Conservation (phyloP, 75 land plant genomes). For the Picea sitchensis region DNA sequence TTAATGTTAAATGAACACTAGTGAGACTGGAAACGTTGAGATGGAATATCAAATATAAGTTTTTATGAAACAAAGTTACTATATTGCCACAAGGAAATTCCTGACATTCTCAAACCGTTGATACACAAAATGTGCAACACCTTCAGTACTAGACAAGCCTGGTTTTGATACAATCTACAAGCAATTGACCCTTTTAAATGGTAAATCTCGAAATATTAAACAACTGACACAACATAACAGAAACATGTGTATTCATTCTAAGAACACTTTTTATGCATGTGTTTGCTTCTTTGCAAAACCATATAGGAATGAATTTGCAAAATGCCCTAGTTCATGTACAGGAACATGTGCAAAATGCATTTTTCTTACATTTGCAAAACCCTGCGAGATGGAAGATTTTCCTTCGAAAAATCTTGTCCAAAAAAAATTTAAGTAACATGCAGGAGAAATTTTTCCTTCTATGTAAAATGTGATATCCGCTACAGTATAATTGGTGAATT, state of each 20-base stretch:
- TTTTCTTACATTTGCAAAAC: neutral
- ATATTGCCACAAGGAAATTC: no score
- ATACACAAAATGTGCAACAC: neutral
- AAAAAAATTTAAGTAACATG: neutral
- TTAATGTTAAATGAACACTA: no score
- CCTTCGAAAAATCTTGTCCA: no score
- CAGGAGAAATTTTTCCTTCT: neutral
- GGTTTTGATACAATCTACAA: neutral
- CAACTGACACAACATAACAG: neutral
- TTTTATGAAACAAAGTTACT: no score
- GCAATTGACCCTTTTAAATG: no score
- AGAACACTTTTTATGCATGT: neutral
- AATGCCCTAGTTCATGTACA: no score
- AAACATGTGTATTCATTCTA: neutral
- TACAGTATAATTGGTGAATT: neutral
- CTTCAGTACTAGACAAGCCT: conserved; percentile 14
- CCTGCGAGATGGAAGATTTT: neutral
- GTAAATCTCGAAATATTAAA: neutral
- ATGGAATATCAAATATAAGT: no score
- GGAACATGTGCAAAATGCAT: no score
- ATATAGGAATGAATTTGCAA: neutral
- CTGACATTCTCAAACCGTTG: no score
- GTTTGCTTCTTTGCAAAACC: no score
- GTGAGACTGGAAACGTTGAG: no score
- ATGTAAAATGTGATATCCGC: no score